Conservation (phyloP, 768 basidiomycete genomes). For the Leccinum sublutescens region DNA sequence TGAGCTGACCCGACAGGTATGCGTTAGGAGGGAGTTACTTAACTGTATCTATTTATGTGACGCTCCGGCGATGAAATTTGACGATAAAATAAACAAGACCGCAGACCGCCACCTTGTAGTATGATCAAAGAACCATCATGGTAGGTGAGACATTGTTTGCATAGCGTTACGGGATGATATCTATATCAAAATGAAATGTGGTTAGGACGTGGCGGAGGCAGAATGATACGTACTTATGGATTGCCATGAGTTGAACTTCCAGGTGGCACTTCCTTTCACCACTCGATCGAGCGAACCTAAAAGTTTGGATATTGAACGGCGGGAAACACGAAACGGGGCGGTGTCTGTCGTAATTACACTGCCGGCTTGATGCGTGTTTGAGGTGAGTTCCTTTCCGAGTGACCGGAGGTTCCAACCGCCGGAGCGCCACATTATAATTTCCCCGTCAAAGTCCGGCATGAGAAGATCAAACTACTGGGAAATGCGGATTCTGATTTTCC, state of each 20-base stretch:
- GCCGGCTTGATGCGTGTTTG: neutral
- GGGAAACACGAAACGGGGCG: too few relatives aligned
- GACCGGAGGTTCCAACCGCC: conserved; percentile 13
- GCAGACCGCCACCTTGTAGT: neutral
- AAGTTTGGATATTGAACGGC: too few relatives aligned
- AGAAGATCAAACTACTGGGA: conserved; percentile 1
- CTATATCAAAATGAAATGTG: neutral
- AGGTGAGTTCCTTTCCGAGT: neutral
- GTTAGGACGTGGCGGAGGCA: neutral
- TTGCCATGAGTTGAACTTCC: too few relatives aligned
- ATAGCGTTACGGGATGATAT: neutral
- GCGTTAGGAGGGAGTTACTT: too few relatives aligned
- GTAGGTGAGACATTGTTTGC: neutral
- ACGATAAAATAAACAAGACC: neutral
- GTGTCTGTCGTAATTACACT: neutral
- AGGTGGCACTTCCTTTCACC: too few relatives aligned
- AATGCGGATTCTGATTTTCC: conserved; percentile 12
- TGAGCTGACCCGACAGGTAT: too few relatives aligned
- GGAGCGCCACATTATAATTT: conserved; percentile 12
- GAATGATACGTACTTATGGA: too few relatives aligned
- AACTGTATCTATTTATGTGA: neutral
- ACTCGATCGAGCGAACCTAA: too few relatives aligned
- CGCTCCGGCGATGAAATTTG: neutral
- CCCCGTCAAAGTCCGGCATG: conserved; percentile 8
- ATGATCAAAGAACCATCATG: neutral